Conservation (phyloP, 2,329 filamentous ascomycete species). For the Alternaria viburni region DNA sequence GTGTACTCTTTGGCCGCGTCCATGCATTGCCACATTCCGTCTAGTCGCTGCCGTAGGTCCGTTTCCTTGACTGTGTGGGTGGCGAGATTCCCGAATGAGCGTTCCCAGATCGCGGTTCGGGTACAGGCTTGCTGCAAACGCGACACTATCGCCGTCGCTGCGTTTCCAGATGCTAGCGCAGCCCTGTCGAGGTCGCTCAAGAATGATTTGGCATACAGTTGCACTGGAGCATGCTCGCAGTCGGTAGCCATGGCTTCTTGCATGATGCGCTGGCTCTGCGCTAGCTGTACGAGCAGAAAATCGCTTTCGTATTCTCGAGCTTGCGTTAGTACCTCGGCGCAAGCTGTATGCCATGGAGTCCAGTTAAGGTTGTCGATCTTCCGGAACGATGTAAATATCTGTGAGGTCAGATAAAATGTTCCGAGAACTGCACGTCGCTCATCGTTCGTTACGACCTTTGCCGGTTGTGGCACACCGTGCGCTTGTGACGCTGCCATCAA, state of each 20-base stretch:
- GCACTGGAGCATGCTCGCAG: neutral
- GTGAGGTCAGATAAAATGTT: slow-evolving; percentile 9
- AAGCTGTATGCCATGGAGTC: neutral
- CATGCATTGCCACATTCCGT: neutral
- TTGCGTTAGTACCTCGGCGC: neutral
- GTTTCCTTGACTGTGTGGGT: neutral
- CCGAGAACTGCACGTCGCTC: slow-evolving; percentile 14
- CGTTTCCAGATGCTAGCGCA: neutral
- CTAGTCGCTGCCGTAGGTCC: neutral
- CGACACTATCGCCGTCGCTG: neutral
- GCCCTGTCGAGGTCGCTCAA: neutral
- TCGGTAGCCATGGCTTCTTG: neutral
- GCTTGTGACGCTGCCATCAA: slow-evolving; percentile 5
- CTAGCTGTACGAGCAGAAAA: neutral
- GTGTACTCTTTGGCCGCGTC: neutral
- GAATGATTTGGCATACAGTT: neutral
- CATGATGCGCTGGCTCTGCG: neutral
- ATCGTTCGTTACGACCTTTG: slow-evolving; percentile 5
- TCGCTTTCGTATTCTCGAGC: neutral
- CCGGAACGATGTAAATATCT: neutral
- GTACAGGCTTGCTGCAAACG: slow-evolving; percentile 1
- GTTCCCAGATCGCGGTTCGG: slow-evolving; percentile 3
- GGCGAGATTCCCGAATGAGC: neutral
- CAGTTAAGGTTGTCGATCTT: neutral
- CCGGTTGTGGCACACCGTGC: slow-evolving; percentile 6